Base-by-base conservation (phyloP, 208 protist genomes). In the Chromosphaera perkinsii region DNA sequence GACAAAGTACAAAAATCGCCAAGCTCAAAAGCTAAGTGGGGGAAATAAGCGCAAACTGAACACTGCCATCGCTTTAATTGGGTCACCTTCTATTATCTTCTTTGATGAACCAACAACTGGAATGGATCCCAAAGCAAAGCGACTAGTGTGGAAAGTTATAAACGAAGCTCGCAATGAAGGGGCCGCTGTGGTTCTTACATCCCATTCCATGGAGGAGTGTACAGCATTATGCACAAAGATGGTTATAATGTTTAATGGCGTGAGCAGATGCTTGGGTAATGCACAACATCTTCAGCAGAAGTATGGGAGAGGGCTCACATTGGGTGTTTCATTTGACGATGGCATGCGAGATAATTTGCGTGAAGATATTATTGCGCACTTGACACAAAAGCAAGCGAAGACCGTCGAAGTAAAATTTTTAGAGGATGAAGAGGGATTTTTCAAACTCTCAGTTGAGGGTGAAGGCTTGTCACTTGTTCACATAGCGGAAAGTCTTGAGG, bases 41-140 rank as follows among this genome's bases (percentile, higher is more conserved):
- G 78, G 78, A 1, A 83, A 78, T 49, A 73, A 76, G 47, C 62
- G 78, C 39, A 81, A 81, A 57, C 59, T 81, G 17, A 69, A 58
- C 1, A 29, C 64, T 9, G 72, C 64, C 35, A 47, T 83, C 2
- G 74, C 71, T 35, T 54, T 81, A 17, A 26, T 81, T 1, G 76
- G 76, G 45, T 20, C 39, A 10, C 36, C 20, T 27, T 10, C 20
- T 7, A 31, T 64, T 32, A 4, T 55, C 20, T 48, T 66, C 24
- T 26, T 63, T 20, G 67, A 82, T 51, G 78, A 82, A 52, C 78
- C 78, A 2, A 75, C 12, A 14, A 55, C n/a, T 29, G 51, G 70
- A 2, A 77, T 82, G 72, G 76, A 80, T 48, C 65, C 72, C 0
- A 31, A 45, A 26, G 42, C 66, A 1, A 31, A 59, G 7, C 58